These are phyloP conservation scores for Eucalyptus cloeziana DNA, from an alignment of 345 rosid species.

Conservation along the genomic window DNA sequence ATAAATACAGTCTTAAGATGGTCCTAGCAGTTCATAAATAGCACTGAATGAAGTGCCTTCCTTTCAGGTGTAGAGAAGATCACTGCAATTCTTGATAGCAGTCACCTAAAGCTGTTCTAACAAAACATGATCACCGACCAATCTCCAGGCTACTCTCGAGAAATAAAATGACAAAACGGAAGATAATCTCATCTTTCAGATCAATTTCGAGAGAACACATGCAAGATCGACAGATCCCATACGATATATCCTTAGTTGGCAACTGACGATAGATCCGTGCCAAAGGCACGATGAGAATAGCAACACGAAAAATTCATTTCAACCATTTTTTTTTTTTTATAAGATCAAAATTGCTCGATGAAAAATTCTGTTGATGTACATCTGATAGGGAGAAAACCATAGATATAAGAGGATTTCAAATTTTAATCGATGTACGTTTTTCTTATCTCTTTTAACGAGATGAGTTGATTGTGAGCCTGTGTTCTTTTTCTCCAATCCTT, in stretches of 20 bases:
- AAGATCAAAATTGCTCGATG: background rate
- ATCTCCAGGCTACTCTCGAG: background rate
- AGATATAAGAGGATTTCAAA: background rate
- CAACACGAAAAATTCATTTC: background rate
- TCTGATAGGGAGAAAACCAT: background rate
- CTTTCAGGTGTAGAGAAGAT: background rate
- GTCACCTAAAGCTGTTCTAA: background rate
- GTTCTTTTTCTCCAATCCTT: background rate
- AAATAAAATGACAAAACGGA: background rate
- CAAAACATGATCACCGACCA: background rate
- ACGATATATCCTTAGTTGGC: background rate
- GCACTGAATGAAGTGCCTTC: background rate
- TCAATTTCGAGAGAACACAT: background rate
- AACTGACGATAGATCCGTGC: background rate
- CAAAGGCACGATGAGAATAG: background rate
- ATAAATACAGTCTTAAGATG: background rate
- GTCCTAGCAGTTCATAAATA: background rate
- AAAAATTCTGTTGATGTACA: background rate
- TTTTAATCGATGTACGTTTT: background rate
- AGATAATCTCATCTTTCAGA: background rate
- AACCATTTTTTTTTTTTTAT: background rate
- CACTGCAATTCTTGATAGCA: background rate
- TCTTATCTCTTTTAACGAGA: background rate
- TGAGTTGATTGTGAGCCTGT: background rate
- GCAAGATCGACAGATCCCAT: background rate